A percentile compares a stretch with the other conserved stretches of the same genome.
phyloP scores from a whole-genome alignment of 805 yeast species.

The Ogataea degrootiae region DNA sequence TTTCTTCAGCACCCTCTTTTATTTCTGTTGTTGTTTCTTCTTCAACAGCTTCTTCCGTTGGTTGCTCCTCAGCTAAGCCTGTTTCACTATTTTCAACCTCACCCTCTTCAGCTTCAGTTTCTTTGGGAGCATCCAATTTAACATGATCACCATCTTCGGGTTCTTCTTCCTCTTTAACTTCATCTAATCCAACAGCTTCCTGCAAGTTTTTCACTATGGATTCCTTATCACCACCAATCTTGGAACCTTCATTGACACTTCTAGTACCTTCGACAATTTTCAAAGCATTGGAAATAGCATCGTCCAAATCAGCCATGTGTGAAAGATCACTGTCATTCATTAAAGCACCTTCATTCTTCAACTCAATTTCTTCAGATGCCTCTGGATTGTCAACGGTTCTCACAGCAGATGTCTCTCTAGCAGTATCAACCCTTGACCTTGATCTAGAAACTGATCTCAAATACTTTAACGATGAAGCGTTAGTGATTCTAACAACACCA shows the following conservation, averaged over 20 bases:
- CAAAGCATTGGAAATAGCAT: conserved; percentile 45
- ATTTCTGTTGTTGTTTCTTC: conserved; percentile 7
- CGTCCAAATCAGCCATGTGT: conserved; percentile 44
- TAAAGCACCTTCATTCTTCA: conserved; percentile 55
- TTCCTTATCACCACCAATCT: conserved; percentile 6
- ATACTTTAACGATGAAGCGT: conserved; percentile 44
- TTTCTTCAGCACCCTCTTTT: conserved; percentile 5
- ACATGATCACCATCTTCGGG: too few relatives aligned
- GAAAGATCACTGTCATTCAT: conserved; percentile 45
- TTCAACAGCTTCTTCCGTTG: conserved; percentile 6
- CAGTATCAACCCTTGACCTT: conserved; percentile 45
- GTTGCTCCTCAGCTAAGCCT: conserved; percentile 7
- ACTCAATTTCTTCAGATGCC: conserved; percentile 31
- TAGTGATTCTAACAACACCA: conserved; percentile 25
- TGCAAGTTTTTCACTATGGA: conserved; percentile 17
- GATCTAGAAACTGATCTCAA: conserved; percentile 64
- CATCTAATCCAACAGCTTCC: conserved; percentile 11
- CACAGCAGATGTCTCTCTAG: conserved; percentile 14
- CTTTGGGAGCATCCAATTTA: neutral
- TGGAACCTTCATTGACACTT: conserved; percentile 17
- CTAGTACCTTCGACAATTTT: conserved; percentile 26
- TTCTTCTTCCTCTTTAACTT: conserved; percentile 19
- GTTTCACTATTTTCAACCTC: conserved; percentile 2
- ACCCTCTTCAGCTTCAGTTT: conserved; percentile 15
- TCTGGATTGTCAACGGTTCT: conserved; percentile 25